These are phyloP conservation scores for Gryganskiella cystojenkinii DNA, from an alignment of 192 early-diverging fungal genomes.

Conservation along the genomic window DNA sequence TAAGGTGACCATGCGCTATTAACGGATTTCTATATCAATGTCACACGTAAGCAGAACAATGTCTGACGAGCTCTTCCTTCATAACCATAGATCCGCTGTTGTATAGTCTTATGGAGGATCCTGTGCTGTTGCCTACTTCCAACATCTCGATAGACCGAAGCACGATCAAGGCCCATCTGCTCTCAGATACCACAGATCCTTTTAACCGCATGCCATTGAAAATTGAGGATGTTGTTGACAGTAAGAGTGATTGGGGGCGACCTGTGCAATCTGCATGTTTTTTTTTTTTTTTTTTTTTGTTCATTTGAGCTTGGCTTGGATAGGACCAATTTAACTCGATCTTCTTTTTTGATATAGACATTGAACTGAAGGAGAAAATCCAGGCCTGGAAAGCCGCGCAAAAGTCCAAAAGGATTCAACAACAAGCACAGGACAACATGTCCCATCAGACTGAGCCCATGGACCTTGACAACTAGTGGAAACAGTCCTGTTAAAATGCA, in stretches of 20 bases:
- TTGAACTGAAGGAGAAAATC: constrained; percentile 5
- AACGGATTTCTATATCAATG: not conserved
- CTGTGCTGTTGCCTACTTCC: constrained; percentile 90
- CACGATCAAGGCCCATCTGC: constrained; percentile 88
- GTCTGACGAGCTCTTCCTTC: not conserved
- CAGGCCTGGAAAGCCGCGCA: constrained; percentile 6
- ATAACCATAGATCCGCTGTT: constrained; percentile 77
- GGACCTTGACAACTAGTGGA: too few species aligned
- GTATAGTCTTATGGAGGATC: constrained; percentile 92
- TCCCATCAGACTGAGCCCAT: too few species aligned
- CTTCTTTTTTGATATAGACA: too few species aligned
- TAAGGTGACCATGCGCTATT: constrained; percentile 26
- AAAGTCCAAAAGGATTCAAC: too few species aligned
- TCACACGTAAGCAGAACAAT: not conserved
- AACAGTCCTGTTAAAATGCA: too few species aligned
- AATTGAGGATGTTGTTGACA: constrained; percentile 87
- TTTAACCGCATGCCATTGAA: constrained; percentile 92
- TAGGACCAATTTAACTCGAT: not conserved
- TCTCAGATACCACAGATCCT: constrained; percentile 91
- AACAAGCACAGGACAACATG: too few species aligned
- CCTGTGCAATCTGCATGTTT: not conserved
- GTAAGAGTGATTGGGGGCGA: constrained; percentile 54
- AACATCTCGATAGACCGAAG: constrained; percentile 84
- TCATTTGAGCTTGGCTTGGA: not conserved
- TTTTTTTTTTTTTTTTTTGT: not conserved